Base-by-base conservation (phyloP, 805 yeast species). In the Lachancea fermentati region DNA sequence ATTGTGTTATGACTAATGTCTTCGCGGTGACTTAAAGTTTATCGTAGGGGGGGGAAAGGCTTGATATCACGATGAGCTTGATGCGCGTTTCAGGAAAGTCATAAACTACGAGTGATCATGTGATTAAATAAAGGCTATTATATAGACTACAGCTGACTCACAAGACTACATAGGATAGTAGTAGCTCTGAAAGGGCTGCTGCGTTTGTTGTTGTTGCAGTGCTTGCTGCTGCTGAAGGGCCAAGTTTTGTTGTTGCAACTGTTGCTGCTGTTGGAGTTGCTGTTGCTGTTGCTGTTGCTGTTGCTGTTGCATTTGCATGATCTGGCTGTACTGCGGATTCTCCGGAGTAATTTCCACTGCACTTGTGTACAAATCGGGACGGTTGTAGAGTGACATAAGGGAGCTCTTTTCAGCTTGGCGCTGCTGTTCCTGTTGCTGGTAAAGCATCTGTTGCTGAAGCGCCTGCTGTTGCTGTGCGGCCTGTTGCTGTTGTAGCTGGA, bases 301-400 rank as follows among this genome's bases (percentile, higher is more conserved):
- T 25, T 31, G 62, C 24, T 34, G 61, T 36, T 42, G 67, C 33
- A 32, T 55, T 31, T 41, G 62, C 33, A 45, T 29, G 5, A 52
- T 30, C 39, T 58, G 60, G 19, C 50, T 49, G 34, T 54, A 58
- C 22, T 57, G 62, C 9, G 62, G 65, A 19, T 57, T 50, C 5
- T 48, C 46, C 12, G 51, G 53, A 6, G 41, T 52, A 12, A 58
- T 47, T 41, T 56, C 62, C 2, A 56, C 62, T 1, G 63, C 56
- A 14, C 58, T 50, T 3, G 57, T 46, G 37, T 55, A 59, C 8
- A 49, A 30, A 18, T 54, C 61, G 8, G 63, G 63, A 19, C 53
- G 55, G 14, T 50, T 49, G 31, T 59, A 59, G 30, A 59, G 45
- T 8, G 54, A 49, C 56, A 58, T 48, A 2, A 58, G 46, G 4